phyloP scores from a whole-genome alignment of 2,329 filamentous ascomycete species.

The Pseudovirgaria hyperparasitica region DNA sequence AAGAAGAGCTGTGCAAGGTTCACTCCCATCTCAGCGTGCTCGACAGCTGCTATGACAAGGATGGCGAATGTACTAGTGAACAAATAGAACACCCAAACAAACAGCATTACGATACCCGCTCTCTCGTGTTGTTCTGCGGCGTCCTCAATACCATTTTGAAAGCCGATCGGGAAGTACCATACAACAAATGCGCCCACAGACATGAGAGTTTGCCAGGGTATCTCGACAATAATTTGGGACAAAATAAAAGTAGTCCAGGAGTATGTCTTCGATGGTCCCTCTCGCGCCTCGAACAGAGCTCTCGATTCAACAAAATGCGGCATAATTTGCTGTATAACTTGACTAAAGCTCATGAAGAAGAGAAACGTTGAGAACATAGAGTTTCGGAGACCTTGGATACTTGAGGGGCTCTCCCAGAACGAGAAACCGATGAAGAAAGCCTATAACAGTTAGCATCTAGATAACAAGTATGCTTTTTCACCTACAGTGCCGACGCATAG shows the following conservation, averaged over 20 bases:
- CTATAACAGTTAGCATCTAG: not conserved
- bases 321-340: slow-evolving; percentile 10
- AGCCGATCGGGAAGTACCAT: slow-evolving; percentile 8
- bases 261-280: slow-evolving; percentile 6
- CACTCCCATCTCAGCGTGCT: slow-evolving; percentile 22
- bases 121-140: slow-evolving; percentile 31
- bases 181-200: slow-evolving; percentile 4
- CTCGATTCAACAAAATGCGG: slow-evolving; percentile 3
- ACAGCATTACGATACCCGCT: slow-evolving; percentile 48
- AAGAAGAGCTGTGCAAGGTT: slow-evolving; percentile 45
- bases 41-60: slow-evolving; percentile 10
- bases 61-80: slow-evolving; percentile 52
- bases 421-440: slow-evolving; percentile 13
- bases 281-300: slow-evolving; percentile 7
- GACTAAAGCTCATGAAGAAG: slow-evolving; percentile 11
- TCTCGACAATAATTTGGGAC: slow-evolving; percentile 5
- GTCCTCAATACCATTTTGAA: no score
- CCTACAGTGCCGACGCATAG: not conserved
- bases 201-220: slow-evolving; percentile 4
- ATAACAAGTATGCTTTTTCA: slow-evolving; percentile 1
- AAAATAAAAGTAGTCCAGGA: slow-evolving; percentile 5
- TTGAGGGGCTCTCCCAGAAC: slow-evolving; percentile 8
- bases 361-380: slow-evolving; percentile 14
- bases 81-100: slow-evolving; percentile 52
- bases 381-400: slow-evolving; percentile 13